phyloP scores from a whole-genome alignment of 2,329 filamentous ascomycete species.

The Macrophomina tecta region DNA sequence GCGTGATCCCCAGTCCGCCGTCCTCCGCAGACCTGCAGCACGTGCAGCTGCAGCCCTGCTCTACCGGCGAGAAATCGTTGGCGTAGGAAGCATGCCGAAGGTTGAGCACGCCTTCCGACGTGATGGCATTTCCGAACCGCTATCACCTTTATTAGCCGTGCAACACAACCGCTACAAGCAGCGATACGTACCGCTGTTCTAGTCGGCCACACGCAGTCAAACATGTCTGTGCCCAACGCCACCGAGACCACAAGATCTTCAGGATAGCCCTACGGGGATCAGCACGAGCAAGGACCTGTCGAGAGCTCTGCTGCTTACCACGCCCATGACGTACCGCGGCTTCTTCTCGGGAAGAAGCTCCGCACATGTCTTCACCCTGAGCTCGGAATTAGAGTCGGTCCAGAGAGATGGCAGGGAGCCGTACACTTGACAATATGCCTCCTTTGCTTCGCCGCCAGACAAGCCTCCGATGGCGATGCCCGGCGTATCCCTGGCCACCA shows the following conservation, averaged over 20 bases:
- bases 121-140: slow-evolving; percentile 94
- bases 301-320: slow-evolving; percentile 47
- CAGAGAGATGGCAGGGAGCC: slow-evolving; percentile 39
- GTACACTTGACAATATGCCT: slow-evolving; percentile 82
- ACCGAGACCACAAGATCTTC: slow-evolving; percentile 94
- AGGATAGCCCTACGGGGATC: slow-evolving; percentile 67
- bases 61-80: slow-evolving; percentile 81
- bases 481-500: slow-evolving; percentile 89
- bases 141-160: slow-evolving; percentile 35
- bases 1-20: slow-evolving; percentile 79
- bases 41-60: slow-evolving; percentile 79
- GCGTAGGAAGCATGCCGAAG: slow-evolving; percentile 78
- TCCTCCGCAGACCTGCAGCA: slow-evolving; percentile 73
- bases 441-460: slow-evolving; percentile 93
- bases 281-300: slow-evolving; percentile 8
- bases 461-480: slow-evolving; percentile 96
- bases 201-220: slow-evolving; percentile 99
- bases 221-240: slow-evolving; percentile 97
- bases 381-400: neutral
- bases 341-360: slow-evolving; percentile 84
- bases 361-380: slow-evolving; percentile 77
- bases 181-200: slow-evolving; percentile 72
- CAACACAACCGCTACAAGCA: neutral
- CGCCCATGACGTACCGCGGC: slow-evolving; percentile 99
- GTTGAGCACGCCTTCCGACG: slow-evolving; percentile 80